Evolutionary conservation across 371 early-diverging fungal species (phyloP).

Genomic region (Spiromyces aspiralis): DNA sequence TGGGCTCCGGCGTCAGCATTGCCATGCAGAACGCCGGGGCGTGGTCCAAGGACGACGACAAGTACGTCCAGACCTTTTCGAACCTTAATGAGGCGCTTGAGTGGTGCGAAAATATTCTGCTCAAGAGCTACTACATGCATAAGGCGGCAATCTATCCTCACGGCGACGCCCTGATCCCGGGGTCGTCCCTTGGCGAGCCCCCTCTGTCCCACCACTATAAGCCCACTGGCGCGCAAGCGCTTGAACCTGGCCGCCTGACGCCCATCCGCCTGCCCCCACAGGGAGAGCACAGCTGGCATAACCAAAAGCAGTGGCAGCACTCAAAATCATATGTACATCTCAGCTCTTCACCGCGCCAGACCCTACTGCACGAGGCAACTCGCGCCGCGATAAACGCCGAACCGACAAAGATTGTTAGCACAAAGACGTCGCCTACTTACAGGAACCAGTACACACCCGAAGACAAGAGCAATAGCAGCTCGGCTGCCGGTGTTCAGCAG

Average conservation of each 20-base stretch:
- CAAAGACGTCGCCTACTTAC: not conserved
- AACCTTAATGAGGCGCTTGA: conserved; percentile 75
- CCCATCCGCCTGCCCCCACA: conserved; percentile 1
- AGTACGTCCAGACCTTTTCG: conserved; percentile 54
- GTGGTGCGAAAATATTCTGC: conserved; percentile 83
- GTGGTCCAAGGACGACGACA: conserved; percentile 31
- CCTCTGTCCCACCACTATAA: conserved; percentile 2
- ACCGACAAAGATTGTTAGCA: not conserved
- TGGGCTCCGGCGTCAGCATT: conserved; percentile 44
- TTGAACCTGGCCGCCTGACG: conserved; percentile 11
- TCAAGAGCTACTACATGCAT: conserved; percentile 46
- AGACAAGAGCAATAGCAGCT: not conserved
- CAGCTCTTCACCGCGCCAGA: not conserved
- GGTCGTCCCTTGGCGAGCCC: conserved; percentile 7
- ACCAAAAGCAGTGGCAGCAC: not conserved
- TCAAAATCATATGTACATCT: no score
- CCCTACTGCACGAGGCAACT: conserved; percentile 3
- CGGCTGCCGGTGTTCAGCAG: not conserved
- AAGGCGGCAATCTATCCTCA: conserved; percentile 13
- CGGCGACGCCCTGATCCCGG: conserved; percentile 8
- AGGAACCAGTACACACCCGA: no score
- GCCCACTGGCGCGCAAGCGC: conserved; percentile 5
- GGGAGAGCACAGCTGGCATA: not conserved
- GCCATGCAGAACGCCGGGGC: conserved; percentile 62
- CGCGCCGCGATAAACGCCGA: not conserved